Evolutionary conservation across 345 rosid genomes (phyloP).

Genomic region (Euclidium syriacum): DNA sequence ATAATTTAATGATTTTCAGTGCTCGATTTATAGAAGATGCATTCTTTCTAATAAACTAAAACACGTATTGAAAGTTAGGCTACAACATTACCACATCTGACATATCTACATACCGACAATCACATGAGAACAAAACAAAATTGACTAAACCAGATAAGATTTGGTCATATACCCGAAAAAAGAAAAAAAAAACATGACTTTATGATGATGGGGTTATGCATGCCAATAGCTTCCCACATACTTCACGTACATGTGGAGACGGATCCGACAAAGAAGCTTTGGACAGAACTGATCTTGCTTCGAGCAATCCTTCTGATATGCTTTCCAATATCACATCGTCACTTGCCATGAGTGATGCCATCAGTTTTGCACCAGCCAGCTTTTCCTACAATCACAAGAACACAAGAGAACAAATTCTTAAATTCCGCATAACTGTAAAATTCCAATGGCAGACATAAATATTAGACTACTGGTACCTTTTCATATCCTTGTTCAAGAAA

Average conservation of each 20-base stretch:
- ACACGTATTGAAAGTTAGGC: too few species aligned
- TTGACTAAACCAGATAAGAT: too few species aligned
- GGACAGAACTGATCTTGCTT: conserved; percentile 61
- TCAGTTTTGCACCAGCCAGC: conserved; percentile 75
- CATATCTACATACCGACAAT: not conserved
- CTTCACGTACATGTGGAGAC: conserved; percentile 43
- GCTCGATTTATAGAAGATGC: too few species aligned
- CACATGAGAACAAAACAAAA: conserved; percentile 1
- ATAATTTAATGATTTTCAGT: too few species aligned
- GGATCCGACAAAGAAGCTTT: conserved; percentile 50
- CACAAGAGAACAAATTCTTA: not conserved
- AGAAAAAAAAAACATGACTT: conserved; percentile 6
- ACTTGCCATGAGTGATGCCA: conserved; percentile 79
- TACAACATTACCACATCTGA: not conserved
- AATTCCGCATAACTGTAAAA: not conserved
- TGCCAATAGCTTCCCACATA: conserved; percentile 55
- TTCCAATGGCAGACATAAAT: not conserved
- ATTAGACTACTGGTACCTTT: conserved; percentile 46
- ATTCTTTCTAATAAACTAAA: too few species aligned
- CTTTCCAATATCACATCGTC: conserved; percentile 63
- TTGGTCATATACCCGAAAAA: too few species aligned
- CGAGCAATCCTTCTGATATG: conserved; percentile 62
- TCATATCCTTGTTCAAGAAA: conserved; percentile 55
- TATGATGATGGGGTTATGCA: conserved; percentile 50
- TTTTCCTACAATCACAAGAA: conserved; percentile 60